Evolutionary conservation across 768 basidiomycete species (phyloP), one percentile per base, ranked within the genome.

Genomic region (Filobasidium wieringae): DNA sequence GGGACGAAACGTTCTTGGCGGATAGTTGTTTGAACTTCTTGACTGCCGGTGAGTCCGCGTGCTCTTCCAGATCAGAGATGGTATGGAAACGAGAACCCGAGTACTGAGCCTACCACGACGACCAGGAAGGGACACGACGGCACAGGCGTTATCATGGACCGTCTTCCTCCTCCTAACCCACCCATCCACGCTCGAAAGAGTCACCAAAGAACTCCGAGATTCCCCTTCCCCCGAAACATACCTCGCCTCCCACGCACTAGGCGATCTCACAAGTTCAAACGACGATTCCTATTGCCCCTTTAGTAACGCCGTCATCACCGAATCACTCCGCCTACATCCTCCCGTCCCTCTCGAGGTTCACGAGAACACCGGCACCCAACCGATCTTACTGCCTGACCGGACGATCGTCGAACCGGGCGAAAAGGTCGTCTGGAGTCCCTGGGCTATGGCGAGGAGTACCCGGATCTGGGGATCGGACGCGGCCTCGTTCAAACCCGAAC

Each of bases 41-140:
- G 40, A 58, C 63, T 7, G 67, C 67, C 24, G 67, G 67, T 68
- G 43, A 59, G 64, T 51, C 14, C n/a, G 30, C 34, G 29, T 31
- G 12, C n/a, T n/a, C n/a, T n/a, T 37, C 36, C 14, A 11, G 14
- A 24, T 24, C n/a, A n/a, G n/a, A n/a, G 33, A 36, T 45, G 7
- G 11, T 3, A 32, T 15, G 40, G 12, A 55, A 17, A 14, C 32
- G 50, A 51, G n/a, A n/a, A n/a, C n/a, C n/a, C n/a, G n/a, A n/a
- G n/a, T n/a, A n/a, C n/a, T n/a, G n/a, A n/a, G n/a, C n/a, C n/a
- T n/a, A n/a, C n/a, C n/a, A n/a, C n/a, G n/a, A n/a, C 19, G 11
- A 9, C 19, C 22, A 68, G 67, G 63, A 7, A 56, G 63, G 12
- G 67, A 68, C 27, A 68, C 67, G 9, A 68, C 67, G 24, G 60